Evolutionary conservation across 768 basidiomycete species (phyloP), one percentile per base, ranked within the genome.

Genomic region (Auricularia sp.): DNA sequence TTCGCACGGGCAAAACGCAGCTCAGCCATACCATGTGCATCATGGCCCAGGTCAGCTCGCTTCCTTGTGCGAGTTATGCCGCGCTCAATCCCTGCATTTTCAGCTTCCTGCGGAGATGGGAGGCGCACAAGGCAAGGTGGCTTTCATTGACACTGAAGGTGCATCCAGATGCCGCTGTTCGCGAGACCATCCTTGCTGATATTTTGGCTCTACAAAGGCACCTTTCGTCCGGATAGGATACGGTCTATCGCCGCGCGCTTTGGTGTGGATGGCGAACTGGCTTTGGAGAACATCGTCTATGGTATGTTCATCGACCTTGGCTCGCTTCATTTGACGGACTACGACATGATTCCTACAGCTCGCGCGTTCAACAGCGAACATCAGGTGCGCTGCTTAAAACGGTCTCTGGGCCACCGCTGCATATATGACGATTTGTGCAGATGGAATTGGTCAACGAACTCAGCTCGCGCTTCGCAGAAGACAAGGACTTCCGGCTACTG

Each of bases 1-100:
- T 90, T 75, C 84, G 95, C 37, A 98, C 96, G 0, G 95, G 95
- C 36, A 95, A 96, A 77, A 97, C 95, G 4, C 96, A 98, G 73
- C 80, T 96, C 62, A 93, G 92, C 33, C 96, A 97, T 75, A 98
- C 95, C 13, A 89, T 97, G 83, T 92, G 91, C 70, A 92, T 98
- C 6, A 79, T 94, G 3, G 76, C 92, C 3, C 95, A 98, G 3
- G 56, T 59, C 16, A 29, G 6, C 11, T 10, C 11, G 13, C 1
- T 29, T 13, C 56, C 24, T 14, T 33, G 13, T 2, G 21, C 29
- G 24, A 35, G 29, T 21, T 10, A 56, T n/a, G 10, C 21, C 8
- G 56, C 13, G 34, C 56, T 59, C 24, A 59, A 13, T 1, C 2
- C 21, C 10, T 7, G 11, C 3, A 18, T 1, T 6, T 59, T 42